Conservation (phyloP, 2,329 filamentous ascomycete genomes). For the Apiospora aurea region DNA sequence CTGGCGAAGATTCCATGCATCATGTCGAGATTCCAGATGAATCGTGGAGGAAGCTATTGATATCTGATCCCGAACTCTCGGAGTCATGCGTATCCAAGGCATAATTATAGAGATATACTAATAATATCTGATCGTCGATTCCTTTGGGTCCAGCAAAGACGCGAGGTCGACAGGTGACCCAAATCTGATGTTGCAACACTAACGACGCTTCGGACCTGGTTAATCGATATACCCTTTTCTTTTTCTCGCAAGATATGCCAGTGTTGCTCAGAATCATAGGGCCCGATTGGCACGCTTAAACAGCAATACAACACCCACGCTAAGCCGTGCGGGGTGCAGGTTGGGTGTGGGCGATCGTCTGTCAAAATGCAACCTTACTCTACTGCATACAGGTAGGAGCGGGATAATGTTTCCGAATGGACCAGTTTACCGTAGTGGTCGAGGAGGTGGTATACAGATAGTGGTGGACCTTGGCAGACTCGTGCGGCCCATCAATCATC, state of each 20-base stretch:
- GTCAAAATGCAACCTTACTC: not conserved
- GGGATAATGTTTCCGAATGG: not conserved
- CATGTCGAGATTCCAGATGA: too few species aligned
- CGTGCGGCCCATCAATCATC: not conserved
- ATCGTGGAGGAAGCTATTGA: not conserved
- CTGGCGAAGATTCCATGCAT: not conserved
- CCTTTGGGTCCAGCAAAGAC: too few species aligned
- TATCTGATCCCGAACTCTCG: rapidly evolving
- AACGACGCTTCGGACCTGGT: not conserved
- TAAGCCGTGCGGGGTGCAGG: not conserved
- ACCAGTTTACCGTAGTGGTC: not conserved
- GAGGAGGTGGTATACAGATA: not conserved
- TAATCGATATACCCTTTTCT: not conserved
- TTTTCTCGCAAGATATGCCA: not conserved
- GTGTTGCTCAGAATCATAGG: not conserved
- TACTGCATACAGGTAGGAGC: not conserved
- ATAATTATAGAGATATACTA: not conserved
- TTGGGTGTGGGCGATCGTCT: not conserved
- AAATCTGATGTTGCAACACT: not conserved
- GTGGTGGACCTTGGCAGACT: not conserved
- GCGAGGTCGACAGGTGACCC: not conserved
- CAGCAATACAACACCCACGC: not conserved
- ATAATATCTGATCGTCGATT: too few species aligned
- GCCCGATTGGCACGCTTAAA: not conserved
- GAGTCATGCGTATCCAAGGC: not conserved